These are phyloP conservation scores for Ophiostoma ips DNA, from an alignment of 2,329 filamentous ascomycete genomes.

Conservation along the genomic window DNA sequence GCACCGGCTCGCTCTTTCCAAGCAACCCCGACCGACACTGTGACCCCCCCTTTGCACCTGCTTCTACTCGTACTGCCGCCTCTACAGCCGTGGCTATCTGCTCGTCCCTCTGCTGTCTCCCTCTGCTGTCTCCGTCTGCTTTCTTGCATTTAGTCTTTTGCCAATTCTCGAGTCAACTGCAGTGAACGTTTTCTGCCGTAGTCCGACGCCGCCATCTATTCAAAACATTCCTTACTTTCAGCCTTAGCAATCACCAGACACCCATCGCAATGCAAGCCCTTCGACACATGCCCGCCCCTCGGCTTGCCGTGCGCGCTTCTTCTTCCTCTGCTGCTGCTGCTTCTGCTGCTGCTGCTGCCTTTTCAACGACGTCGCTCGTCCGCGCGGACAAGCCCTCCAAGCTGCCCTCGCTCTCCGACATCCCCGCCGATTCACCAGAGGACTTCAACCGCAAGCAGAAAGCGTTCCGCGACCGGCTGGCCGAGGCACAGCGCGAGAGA, in stretches of 20 bases:
- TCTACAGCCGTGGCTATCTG: too few relatives aligned
- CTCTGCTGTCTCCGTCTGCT: neutral
- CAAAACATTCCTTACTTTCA: neutral
- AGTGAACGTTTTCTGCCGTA: neutral
- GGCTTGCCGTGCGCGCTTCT: neutral
- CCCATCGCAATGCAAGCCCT: neutral
- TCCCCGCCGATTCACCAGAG: conserved; percentile 56
- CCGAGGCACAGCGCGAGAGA: conserved; percentile 54
- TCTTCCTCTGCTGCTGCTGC: too few relatives aligned
- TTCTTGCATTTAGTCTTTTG: neutral
- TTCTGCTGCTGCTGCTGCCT: too few relatives aligned
- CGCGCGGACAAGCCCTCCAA: conserved; percentile 5
- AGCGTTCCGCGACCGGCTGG: conserved; percentile 71
- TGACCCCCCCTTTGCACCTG: too few relatives aligned
- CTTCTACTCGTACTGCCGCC: too few relatives aligned
- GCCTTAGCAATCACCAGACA: too few relatives aligned
- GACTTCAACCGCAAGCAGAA: conserved; percentile 74
- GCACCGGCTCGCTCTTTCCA: too few relatives aligned
- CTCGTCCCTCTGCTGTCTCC: neutral
- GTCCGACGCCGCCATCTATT: neutral
- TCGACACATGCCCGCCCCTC: neutral
- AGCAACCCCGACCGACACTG: too few relatives aligned
- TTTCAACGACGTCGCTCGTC: neutral
- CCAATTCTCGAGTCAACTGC: neutral
- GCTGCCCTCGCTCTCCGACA: conserved; percentile 72